A percentile compares a stretch with the other conserved stretches of the same genome.
phyloP scores from a whole-genome alignment of 139 green algal species.

The Edaphochlamys debaryana region DNA sequence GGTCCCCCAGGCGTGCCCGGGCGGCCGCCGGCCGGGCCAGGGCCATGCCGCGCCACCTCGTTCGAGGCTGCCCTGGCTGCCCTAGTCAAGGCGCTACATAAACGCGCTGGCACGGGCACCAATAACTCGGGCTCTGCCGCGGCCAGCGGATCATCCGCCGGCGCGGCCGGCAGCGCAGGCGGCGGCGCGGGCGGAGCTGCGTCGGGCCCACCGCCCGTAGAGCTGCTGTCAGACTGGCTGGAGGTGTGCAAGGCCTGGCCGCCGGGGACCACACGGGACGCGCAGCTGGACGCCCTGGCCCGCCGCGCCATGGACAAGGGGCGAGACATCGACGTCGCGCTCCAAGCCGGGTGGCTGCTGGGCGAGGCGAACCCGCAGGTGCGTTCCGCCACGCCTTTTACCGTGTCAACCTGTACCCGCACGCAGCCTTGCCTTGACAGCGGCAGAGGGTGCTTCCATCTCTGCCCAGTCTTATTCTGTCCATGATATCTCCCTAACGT shows the following conservation, averaged over 20 bases:
- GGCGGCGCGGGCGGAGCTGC: background rate
- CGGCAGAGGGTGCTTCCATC: too few species aligned
- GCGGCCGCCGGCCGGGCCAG: background rate
- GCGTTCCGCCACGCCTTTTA: too few species aligned
- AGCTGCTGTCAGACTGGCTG: conserved; percentile 25
- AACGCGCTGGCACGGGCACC: background rate
- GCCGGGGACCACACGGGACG: background rate
- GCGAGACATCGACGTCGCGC: conserved; percentile 21
- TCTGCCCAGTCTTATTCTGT: too few species aligned
- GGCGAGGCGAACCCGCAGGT: conserved; percentile 11
- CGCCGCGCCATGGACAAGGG: conserved; percentile 20
- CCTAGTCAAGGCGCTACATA: conserved; percentile 12
- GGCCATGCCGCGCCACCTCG: background rate
- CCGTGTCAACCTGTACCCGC: too few species aligned
- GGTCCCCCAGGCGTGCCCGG: too few species aligned
- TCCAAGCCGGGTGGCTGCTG: conserved; percentile 29
- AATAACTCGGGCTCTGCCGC: background rate
- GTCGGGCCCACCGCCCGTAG: background rate
- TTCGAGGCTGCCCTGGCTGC: background rate
- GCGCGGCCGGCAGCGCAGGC: background rate
- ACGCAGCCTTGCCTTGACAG: too few species aligned
- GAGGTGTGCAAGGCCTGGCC: conserved; percentile 41
- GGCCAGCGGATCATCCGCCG: conserved; percentile 5
- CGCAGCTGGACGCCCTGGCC: conserved; percentile 16
- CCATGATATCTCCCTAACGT: too few species aligned